Evolutionary conservation across 2,329 filamentous ascomycete genomes (phyloP).

Genomic region (Hypoxylon sp.): DNA sequence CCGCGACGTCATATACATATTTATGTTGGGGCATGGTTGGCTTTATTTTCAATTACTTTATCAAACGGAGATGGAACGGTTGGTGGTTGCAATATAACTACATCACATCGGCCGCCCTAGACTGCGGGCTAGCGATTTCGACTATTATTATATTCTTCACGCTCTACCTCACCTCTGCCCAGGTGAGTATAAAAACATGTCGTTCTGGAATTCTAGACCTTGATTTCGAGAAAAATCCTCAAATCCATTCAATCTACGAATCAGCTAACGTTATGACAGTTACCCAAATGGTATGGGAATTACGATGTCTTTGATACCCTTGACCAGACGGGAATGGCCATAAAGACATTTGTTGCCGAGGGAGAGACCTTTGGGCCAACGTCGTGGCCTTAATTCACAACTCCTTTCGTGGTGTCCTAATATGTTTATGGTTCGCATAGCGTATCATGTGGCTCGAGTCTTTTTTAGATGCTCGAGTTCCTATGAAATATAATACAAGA

Average conservation of each 20-base stretch:
- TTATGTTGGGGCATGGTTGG: slow-evolving; percentile 79
- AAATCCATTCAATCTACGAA: no score
- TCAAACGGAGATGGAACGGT: slow-evolving; percentile 74
- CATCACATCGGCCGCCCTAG: slow-evolving; percentile 78
- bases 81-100: slow-evolving; percentile 89
- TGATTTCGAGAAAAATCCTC: no score
- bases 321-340: slow-evolving; percentile 62
- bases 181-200: slow-evolving; percentile 11
- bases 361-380: slow-evolving; percentile 68
- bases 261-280: slow-evolving; percentile 24
- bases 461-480: neutral
- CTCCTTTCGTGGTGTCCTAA: neutral
- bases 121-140: slow-evolving; percentile 75
- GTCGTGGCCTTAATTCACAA: slow-evolving; percentile 59
- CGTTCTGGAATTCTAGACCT: no score
- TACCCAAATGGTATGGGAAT: slow-evolving; percentile 76
- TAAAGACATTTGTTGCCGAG: slow-evolving; percentile 59
- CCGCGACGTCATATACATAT: slow-evolving; percentile 79
- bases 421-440: neutral
- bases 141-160: slow-evolving; percentile 80
- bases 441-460: neutral
- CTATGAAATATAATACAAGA: neutral
- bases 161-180: slow-evolving; percentile 71
- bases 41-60: slow-evolving; percentile 76
- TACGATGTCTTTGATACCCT: slow-evolving; percentile 62